These are phyloP conservation scores for Aspergillus kassunensis DNA, from an alignment of 495 filamentous ascomycete species.

Conservation along the genomic window DNA sequence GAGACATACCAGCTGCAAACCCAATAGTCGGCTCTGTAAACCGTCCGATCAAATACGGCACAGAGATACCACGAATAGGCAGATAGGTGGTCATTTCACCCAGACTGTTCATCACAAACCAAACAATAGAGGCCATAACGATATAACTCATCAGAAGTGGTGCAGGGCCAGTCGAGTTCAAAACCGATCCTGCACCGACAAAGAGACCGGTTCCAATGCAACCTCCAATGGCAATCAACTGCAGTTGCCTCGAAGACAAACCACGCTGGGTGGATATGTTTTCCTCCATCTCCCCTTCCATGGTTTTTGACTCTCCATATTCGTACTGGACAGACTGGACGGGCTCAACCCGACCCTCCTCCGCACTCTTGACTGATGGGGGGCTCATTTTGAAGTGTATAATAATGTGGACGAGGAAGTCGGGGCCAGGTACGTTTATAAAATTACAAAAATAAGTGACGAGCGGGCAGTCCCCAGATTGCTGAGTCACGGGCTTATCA, in stretches of 20 bases:
- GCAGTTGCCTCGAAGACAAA: slow-evolving; percentile 50
- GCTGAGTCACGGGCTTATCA: slow-evolving; percentile 14
- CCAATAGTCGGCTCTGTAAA: slow-evolving; percentile 67
- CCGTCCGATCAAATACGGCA: slow-evolving; percentile 66
- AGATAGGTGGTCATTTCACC: slow-evolving; percentile 75
- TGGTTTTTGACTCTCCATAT: slow-evolving; percentile 21
- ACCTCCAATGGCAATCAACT: slow-evolving; percentile 67
- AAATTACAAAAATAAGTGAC: slow-evolving; percentile 5
- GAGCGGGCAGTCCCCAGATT: slow-evolving; percentile 1
- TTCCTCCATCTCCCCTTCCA: slow-evolving; percentile 17
- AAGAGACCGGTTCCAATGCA: slow-evolving; percentile 76
- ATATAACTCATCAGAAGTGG: slow-evolving; percentile 64
- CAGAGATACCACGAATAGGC: slow-evolving; percentile 65
- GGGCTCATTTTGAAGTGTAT: slow-evolving; percentile 19
- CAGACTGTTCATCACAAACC: slow-evolving; percentile 48
- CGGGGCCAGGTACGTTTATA: too few species aligned
- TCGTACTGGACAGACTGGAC: slow-evolving; percentile 3
- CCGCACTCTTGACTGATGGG: slow-evolving; percentile 19
- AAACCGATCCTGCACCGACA: slow-evolving; percentile 61
- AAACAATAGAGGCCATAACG: slow-evolving; percentile 52
- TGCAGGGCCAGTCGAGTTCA: slow-evolving; percentile 60
- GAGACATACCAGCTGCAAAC: slow-evolving; percentile 58
- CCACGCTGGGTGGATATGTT: slow-evolving; percentile 25
- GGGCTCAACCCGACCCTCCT: slow-evolving; percentile 13
- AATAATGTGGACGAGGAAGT: too few species aligned